Percentiles rank a stretch among this genome's conserved stretches.
Evolutionary conservation across 768 basidiomycete genomes (phyloP).

Genomic region (Psilocybe subaeruginosa): DNA sequence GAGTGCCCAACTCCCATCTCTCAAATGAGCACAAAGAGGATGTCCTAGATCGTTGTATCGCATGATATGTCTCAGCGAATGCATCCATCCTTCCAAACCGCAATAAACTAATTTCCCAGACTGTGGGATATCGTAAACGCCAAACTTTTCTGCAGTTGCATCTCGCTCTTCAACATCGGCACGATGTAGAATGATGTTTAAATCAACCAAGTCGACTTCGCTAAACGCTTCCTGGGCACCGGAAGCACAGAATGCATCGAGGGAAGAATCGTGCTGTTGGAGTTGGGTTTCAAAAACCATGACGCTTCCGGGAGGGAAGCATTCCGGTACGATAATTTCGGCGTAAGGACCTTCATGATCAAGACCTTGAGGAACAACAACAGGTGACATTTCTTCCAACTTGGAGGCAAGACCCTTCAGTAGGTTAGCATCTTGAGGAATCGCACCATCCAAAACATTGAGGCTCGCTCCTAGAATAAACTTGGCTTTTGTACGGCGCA

Average conservation of each 20-base stretch:
- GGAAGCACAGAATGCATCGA: conserved; percentile 75
- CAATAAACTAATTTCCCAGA: conserved; percentile 83
- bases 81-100: conserved; percentile 98
- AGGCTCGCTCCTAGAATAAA: conserved; percentile 84
- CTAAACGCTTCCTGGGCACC: conserved; percentile 76
- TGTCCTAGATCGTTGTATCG: conserved; percentile 92
- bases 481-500: conserved; percentile 76
- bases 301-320: conserved; percentile 95
- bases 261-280: conserved; percentile 65
- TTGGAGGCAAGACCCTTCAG: conserved; percentile 76
- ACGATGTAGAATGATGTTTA: conserved; percentile 87
- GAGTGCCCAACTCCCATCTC: conserved; percentile 90
- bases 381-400: conserved; percentile 63
- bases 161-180: conserved; percentile 92
- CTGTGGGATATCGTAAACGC: conserved; percentile 81
- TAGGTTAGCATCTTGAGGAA: conserved; percentile 46
- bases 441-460: conserved; percentile 65
- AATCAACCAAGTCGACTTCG: conserved; percentile 79
- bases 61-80: conserved; percentile 82
- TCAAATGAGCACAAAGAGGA: conserved; percentile 83
- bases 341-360: conserved; percentile 72
- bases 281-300: conserved; percentile 91
- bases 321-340: conserved; percentile 82
- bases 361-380: conserved; percentile 61
- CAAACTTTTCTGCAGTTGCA: conserved; percentile 79